A percentile compares a stretch with the other conserved stretches of the same genome.
phyloP scores from a whole-genome alignment of 768 basidiomycete species.

The Lentinula edodes region DNA sequence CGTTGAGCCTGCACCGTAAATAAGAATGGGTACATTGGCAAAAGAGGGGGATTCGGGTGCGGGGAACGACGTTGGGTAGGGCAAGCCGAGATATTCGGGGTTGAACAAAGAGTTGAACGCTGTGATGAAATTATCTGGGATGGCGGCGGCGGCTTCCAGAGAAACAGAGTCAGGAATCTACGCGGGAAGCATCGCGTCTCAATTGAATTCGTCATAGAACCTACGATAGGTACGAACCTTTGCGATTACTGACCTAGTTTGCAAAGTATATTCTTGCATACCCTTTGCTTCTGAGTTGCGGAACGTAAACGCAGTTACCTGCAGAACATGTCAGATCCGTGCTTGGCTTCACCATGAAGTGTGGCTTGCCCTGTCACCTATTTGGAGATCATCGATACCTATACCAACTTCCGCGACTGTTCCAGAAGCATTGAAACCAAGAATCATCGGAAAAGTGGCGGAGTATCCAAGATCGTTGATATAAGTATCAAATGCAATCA shows the following conservation, averaged over 20 bases:
- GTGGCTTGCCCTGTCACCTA: constrained; percentile 33
- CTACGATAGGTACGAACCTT: constrained; percentile 23
- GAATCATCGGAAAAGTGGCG: constrained; percentile 27
- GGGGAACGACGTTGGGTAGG: constrained; percentile 27
- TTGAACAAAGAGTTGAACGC: constrained; percentile 36
- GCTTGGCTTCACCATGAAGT: constrained; percentile 7
- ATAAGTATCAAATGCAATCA: constrained; percentile 37
- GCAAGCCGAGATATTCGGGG: constrained; percentile 25
- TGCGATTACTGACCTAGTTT: constrained; percentile 22
- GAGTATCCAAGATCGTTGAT: constrained; percentile 26
- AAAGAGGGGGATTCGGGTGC: constrained; percentile 20
- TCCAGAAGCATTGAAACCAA: constrained; percentile 35
- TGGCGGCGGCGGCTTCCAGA: constrained; percentile 31
- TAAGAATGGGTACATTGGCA: constrained; percentile 29
- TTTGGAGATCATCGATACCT: constrained; percentile 25
- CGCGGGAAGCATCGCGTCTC: not conserved
- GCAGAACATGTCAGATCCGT: not conserved
- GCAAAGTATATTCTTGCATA: constrained; percentile 31
- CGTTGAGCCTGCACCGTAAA: constrained; percentile 40
- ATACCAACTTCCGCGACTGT: constrained; percentile 30
- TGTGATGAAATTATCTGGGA: constrained; percentile 38
- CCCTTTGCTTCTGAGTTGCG: constrained; percentile 21
- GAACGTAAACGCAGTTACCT: constrained; percentile 23
- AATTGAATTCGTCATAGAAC: no score
- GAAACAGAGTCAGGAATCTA: constrained; percentile 36